A percentile compares a stretch with the other conserved stretches of the same genome.
Evolutionary conservation across 108 stramenopile genomes (phyloP).

Genomic region (Fragilaria radians): DNA sequence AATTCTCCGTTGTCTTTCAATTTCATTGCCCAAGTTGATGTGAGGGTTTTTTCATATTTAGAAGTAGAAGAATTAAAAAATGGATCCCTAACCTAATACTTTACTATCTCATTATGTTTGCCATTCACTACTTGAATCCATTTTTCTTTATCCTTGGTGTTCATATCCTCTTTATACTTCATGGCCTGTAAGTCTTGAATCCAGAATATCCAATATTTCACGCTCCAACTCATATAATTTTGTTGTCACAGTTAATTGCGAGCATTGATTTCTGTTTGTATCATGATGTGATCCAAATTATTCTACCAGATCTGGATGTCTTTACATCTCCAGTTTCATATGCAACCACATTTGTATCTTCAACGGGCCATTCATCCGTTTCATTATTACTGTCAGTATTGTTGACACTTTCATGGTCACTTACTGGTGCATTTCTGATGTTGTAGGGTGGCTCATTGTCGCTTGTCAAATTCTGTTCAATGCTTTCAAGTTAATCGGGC

Average conservation of each 20-base stretch:
- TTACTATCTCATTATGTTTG: slow-evolving; percentile 29
- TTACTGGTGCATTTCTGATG: too few species aligned
- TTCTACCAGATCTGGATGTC: background rate
- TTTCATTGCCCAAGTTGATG: slow-evolving; percentile 39
- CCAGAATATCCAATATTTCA: slow-evolving; percentile 24
- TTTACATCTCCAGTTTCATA: slow-evolving; percentile 1
- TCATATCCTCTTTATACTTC: slow-evolving; percentile 37
- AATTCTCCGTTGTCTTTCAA: slow-evolving; percentile 29
- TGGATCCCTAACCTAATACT: slow-evolving; percentile 14
- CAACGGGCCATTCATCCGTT: slow-evolving; percentile 1
- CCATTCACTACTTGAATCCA: slow-evolving; percentile 29
- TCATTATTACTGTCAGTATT: too few species aligned
- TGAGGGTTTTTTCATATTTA: slow-evolving; percentile 19
- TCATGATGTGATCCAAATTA: background rate
- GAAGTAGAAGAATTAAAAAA: slow-evolving; percentile 12
- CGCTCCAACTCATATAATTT: slow-evolving; percentile 28
- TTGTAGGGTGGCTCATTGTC: too few species aligned
- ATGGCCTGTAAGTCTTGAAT: slow-evolving; percentile 24
- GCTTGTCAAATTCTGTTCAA: too few species aligned
- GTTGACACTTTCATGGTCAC: too few species aligned
- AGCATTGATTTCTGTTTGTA: too few species aligned
- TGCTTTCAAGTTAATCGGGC: too few species aligned
- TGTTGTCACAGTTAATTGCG: too few species aligned
- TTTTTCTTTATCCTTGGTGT: slow-evolving; percentile 10
- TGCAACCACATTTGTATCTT: slow-evolving; percentile 4